These are phyloP conservation scores for Dittrichia graveolens DNA, from an alignment of 129 eudicot genomes.

Conservation along the genomic window DNA sequence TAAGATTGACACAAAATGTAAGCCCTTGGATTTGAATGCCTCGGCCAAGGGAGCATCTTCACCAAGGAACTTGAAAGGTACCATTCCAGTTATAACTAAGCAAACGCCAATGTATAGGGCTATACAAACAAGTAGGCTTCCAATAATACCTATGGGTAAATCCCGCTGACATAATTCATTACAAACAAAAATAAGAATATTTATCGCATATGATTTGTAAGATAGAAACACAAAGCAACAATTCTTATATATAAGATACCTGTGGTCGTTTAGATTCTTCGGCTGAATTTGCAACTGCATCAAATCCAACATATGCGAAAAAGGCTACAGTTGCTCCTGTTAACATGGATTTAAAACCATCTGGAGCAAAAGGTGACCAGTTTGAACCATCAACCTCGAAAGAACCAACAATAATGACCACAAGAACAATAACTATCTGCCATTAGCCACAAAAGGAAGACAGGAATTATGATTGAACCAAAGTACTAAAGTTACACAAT, in stretches of 20 bases:
- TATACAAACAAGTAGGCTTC: slow-evolving; percentile 77
- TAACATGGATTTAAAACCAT: slow-evolving; percentile 67
- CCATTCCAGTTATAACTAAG: slow-evolving; percentile 96
- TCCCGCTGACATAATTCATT: slow-evolving; percentile 58
- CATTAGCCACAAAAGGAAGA: slow-evolving; percentile 36
- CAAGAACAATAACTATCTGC: slow-evolving; percentile 86
- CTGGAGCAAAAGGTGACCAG: slow-evolving; percentile 94
- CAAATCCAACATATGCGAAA: slow-evolving; percentile 97
- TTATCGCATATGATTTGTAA: neutral
- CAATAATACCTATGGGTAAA: slow-evolving; percentile 93
- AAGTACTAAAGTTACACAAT: neutral
- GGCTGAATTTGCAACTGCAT: slow-evolving; percentile 99
- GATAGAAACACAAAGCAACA: slow-evolving; percentile 1
- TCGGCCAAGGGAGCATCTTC: slow-evolving; percentile 95
- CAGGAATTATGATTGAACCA: neutral
- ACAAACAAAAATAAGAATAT: slow-evolving; percentile 11
- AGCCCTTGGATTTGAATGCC: slow-evolving; percentile 81
- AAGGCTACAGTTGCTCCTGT: slow-evolving; percentile 97
- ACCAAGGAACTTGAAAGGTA: slow-evolving; percentile 78
- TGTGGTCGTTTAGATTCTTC: slow-evolving; percentile 97
- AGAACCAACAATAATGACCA: slow-evolving; percentile 77
- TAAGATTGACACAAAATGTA: slow-evolving; percentile 68
- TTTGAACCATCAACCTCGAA: slow-evolving; percentile 83
- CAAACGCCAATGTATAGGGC: slow-evolving; percentile 83
- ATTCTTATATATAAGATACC: slow-evolving; percentile 40